Conservation (phyloP, 768 basidiomycete genomes). For the Tremella yokohamensis region DNA sequence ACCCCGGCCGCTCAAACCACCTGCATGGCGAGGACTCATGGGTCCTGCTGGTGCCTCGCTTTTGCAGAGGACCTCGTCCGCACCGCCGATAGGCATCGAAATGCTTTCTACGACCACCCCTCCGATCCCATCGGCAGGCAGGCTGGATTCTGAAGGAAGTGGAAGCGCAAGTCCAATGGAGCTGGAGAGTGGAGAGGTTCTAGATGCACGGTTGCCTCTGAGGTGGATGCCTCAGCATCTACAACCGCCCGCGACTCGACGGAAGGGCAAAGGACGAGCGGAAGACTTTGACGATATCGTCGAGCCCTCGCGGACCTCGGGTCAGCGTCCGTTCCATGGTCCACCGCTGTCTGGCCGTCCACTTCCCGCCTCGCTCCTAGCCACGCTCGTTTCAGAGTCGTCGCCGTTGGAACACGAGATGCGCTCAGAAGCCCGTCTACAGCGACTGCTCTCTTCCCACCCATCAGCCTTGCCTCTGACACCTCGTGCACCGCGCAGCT, state of each 20-base stretch:
- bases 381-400: conserved; percentile 41
- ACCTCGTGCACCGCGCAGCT: conserved; percentile 29
- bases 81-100: conserved; percentile 20
- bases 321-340: conserved; percentile 4
- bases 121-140: background rate
- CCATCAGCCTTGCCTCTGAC: conserved; percentile 38
- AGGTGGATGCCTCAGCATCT: conserved; percentile 27
- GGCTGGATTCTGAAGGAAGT: background rate
- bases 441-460: conserved; percentile 38
- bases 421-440: conserved; percentile 42
- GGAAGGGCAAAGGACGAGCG: conserved; percentile 39
- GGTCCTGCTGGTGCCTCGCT: background rate
- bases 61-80: background rate
- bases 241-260: conserved; percentile 12
- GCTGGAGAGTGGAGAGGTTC: background rate
- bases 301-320: background rate
- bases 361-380: conserved; percentile 35
- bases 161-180: background rate
- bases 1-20: conserved; percentile 30
- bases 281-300: conserved; percentile 4
- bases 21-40: conserved; percentile 6
- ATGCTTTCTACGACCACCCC: conserved; percentile 31
- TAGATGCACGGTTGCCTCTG: background rate
- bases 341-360: conserved; percentile 34
- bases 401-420: conserved; percentile 43